Conservation (phyloP, 1,284 basidiomycete species). For the Phenoliferia sp. region DNA sequence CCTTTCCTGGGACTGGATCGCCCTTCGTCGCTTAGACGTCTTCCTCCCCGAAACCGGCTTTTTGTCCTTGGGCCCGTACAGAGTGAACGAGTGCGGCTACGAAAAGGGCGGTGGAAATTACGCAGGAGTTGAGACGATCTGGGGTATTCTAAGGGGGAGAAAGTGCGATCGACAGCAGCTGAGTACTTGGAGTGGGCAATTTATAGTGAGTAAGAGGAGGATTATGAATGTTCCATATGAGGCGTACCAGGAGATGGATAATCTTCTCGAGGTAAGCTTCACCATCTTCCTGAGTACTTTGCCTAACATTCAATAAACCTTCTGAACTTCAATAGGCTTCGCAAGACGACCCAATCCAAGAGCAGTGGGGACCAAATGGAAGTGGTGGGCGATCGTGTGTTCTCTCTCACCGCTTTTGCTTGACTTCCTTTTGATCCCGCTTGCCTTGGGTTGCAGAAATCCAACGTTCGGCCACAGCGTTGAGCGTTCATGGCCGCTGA, state of each 20-base stretch:
- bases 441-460: neutral
- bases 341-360: constrained; percentile 2
- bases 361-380: neutral
- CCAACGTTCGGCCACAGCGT: neutral
- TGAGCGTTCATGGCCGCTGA: neutral
- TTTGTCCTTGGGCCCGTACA: constrained; percentile 41
- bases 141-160: neutral
- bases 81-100: constrained; percentile 37
- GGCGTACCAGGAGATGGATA: constrained; percentile 8
- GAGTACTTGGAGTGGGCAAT: neutral
- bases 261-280: constrained; percentile 9
- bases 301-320: too few species aligned
- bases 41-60: constrained; percentile 36
- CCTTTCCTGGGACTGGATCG: constrained; percentile 41
- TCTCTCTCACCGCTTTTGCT: neutral
- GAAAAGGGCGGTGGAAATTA: neutral
- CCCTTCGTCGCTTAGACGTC: constrained; percentile 36
- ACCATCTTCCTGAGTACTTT: neutral
- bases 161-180: neutral
- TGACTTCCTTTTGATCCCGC: neutral
- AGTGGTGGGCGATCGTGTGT: neutral
- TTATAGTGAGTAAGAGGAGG: constrained; percentile 4
- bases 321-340: neutral
- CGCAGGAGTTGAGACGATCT: neutral
- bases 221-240: constrained; percentile 8